Evolutionary conservation across 1,284 basidiomycete genomes (phyloP).

Genomic region (Albatrellus sp.): DNA sequence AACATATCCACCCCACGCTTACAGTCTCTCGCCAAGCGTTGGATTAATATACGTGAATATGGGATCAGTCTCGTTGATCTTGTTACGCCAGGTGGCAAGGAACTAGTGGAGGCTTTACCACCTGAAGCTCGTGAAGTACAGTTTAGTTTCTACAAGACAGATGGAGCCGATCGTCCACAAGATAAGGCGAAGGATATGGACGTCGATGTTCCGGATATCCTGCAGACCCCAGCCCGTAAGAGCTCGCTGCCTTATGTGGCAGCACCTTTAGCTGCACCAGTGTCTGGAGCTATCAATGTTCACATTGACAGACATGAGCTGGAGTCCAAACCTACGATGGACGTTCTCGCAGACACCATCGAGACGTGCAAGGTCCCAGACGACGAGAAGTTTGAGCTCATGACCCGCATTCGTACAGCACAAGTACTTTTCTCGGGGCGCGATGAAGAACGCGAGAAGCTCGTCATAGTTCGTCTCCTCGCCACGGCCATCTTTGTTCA

Average conservation of each 20-base stretch:
- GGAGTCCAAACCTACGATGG: slow-evolving; percentile 50
- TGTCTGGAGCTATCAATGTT: slow-evolving; percentile 44
- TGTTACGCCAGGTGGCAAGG: slow-evolving; percentile 36
- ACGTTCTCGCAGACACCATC: slow-evolving; percentile 65
- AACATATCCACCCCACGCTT: slow-evolving; percentile 67
- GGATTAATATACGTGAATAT: slow-evolving; percentile 65
- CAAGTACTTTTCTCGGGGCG: slow-evolving; percentile 49
- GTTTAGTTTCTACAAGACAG: slow-evolving; percentile 64
- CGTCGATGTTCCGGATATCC: slow-evolving; percentile 24
- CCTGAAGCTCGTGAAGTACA: slow-evolving; percentile 61
- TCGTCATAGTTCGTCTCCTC: slow-evolving; percentile 74
- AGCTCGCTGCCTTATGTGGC: slow-evolving; percentile 1
- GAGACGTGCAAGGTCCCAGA: slow-evolving; percentile 68
- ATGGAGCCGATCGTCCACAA: slow-evolving; percentile 19
- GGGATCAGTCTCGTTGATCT: slow-evolving; percentile 61
- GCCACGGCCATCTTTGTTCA: slow-evolving; percentile 86
- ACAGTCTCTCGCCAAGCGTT: slow-evolving; percentile 59
- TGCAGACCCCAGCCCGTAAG: slow-evolving; percentile 23
- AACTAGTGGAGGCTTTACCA: slow-evolving; percentile 48
- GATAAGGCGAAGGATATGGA: slow-evolving; percentile 34
- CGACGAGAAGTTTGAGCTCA: slow-evolving; percentile 80
- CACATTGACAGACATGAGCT: slow-evolving; percentile 53
- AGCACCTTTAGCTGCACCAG: slow-evolving; percentile 9
- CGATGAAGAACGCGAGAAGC: slow-evolving; percentile 60
- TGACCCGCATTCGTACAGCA: slow-evolving; percentile 80